phyloP scores from a whole-genome alignment of 129 eudicot species.

The Flaveria bidentis region DNA sequence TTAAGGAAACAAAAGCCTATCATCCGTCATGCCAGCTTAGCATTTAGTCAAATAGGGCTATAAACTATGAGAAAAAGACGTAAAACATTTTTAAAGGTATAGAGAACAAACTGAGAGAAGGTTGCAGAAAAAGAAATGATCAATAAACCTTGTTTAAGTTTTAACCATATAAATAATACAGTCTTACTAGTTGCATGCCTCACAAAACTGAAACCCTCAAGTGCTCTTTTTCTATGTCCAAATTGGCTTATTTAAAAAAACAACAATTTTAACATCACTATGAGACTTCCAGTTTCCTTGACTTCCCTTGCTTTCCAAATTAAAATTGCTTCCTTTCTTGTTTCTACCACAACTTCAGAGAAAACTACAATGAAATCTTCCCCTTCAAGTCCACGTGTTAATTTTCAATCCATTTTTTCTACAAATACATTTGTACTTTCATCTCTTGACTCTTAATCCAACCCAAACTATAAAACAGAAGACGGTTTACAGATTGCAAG shows the following conservation, averaged over 20 bases:
- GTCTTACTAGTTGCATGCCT: background rate
- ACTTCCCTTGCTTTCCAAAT: background rate
- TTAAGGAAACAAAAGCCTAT: background rate
- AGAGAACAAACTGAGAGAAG: background rate
- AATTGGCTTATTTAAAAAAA: background rate
- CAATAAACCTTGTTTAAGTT: background rate
- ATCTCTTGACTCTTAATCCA: background rate
- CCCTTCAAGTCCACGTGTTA: background rate
- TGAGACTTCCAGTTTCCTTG: no score
- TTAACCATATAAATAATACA: background rate
- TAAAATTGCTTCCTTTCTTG: background rate
- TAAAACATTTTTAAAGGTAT: background rate
- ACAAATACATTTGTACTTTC: background rate
- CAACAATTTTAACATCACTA: background rate
- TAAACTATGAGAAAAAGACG: background rate
- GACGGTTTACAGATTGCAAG: background rate
- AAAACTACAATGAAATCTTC: background rate
- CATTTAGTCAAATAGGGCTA: background rate
- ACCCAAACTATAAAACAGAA: background rate
- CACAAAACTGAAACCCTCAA: background rate
- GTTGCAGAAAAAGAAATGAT: background rate
- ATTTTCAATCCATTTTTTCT: background rate
- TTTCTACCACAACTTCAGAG: background rate
- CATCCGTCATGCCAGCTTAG: background rate
- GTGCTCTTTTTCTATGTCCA: background rate